A percentile compares a stretch with the other conserved stretches of the same genome.
Conservation (phyloP, 768 basidiomycete species). For the Hypholoma sublateritium region DNA sequence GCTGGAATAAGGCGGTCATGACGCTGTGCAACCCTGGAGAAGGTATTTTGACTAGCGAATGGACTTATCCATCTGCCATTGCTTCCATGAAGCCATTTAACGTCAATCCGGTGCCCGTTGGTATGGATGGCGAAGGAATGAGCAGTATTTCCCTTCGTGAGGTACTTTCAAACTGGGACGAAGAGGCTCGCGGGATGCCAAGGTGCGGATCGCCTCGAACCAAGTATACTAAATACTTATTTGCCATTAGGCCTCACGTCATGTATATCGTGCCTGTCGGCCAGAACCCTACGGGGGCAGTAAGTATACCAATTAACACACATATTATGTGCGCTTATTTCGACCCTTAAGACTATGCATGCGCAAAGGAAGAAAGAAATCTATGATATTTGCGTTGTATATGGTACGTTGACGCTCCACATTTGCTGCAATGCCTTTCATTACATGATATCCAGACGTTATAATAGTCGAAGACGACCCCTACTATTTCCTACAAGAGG, state of each 20-base stretch:
- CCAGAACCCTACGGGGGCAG: conserved; percentile 80
- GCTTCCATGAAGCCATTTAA: conserved; percentile 36
- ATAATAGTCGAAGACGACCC: conserved; percentile 87
- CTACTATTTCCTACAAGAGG: conserved; percentile 72
- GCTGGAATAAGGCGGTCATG: conserved; percentile 54
- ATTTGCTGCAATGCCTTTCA: neutral
- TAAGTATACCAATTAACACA: conserved; percentile 30
- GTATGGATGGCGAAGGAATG: conserved; percentile 74
- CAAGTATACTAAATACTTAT: neutral
- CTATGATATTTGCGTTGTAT: conserved; percentile 82
- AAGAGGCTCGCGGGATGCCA: conserved; percentile 48
- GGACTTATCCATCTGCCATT: conserved; percentile 68
- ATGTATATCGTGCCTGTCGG: conserved; percentile 80
- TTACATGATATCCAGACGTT: conserved; percentile 43
- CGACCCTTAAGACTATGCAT: conserved; percentile 53
- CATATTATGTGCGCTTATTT: neutral
- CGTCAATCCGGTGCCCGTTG: conserved; percentile 51
- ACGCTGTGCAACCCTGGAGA: conserved; percentile 72
- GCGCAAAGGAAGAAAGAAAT: conserved; percentile 69
- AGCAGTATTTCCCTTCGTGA: conserved; percentile 57
- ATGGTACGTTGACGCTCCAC: conserved; percentile 41
- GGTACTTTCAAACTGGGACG: conserved; percentile 68
- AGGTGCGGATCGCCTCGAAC: conserved; percentile 36
- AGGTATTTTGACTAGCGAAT: conserved; percentile 60
- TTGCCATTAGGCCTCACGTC: conserved; percentile 55